Evolutionary conservation across 768 basidiomycete genomes (phyloP).

Genomic region (Calvatia gigantea): DNA sequence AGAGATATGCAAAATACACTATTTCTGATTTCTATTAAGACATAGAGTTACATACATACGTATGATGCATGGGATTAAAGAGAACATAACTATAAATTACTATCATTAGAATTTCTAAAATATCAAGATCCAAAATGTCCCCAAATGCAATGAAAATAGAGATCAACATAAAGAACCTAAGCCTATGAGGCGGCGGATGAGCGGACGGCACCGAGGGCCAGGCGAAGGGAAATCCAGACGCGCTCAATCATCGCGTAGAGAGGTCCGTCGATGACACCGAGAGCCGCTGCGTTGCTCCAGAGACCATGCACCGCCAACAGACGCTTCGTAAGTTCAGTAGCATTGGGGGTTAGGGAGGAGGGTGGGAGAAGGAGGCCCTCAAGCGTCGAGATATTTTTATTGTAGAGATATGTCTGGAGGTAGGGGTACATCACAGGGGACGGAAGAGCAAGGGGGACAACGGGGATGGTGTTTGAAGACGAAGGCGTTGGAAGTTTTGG

Average conservation of each 20-base stretch:
- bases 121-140: background rate
- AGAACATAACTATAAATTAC: conserved; percentile 2
- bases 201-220: conserved; percentile 27
- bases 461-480: conserved; percentile 47
- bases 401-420: conserved; percentile 67
- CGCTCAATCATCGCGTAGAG: conserved; percentile 67
- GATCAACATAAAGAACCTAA: background rate
- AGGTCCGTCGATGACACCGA: conserved; percentile 58
- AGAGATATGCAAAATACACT: background rate
- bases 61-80: background rate
- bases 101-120: conserved; percentile 3
- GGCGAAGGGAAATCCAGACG: conserved; percentile 46
- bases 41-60: conserved; percentile 2
- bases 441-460: conserved; percentile 62
- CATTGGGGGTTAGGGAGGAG: conserved; percentile 22
- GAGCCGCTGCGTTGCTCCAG: conserved; percentile 69
- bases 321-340: conserved; percentile 32
- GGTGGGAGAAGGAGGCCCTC: conserved; percentile 46
- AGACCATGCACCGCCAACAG: conserved; percentile 54
- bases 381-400: conserved; percentile 47
- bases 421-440: conserved; percentile 57
- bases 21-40: background rate
- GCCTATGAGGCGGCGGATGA: background rate
- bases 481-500: conserved; percentile 43
- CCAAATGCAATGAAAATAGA: background rate